Conservation (phyloP, 2,329 filamentous ascomycete genomes). For the Neofusicoccum parvum region DNA sequence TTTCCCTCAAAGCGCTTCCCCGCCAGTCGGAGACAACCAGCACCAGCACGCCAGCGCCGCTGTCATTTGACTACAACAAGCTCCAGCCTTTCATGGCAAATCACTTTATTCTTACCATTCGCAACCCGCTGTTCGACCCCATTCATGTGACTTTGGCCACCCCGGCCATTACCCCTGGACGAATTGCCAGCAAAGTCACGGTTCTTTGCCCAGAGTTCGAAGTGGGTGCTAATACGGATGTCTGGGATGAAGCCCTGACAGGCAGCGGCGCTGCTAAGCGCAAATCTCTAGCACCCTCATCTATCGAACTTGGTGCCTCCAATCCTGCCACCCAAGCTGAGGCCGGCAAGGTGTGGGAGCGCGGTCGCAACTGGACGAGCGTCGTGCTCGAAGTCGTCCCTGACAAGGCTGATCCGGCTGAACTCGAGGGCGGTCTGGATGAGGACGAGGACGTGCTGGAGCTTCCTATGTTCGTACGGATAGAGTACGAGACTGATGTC, state of each 20-base stretch:
- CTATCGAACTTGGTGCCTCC: conserved; percentile 1
- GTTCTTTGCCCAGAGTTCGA: conserved; percentile 94
- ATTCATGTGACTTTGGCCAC: conserved; percentile 88
- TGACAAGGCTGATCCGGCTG: conserved; percentile 32
- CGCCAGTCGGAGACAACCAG: conserved; percentile 30
- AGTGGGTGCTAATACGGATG: conserved; percentile 89
- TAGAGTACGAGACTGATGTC: conserved; percentile 82
- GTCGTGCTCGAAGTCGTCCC: conserved; percentile 90
- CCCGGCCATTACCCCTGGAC: conserved; percentile 52
- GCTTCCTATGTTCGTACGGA: conserved; percentile 89
- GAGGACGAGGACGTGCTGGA: conserved; percentile 72
- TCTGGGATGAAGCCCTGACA: conserved; percentile 86
- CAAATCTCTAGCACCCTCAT: conserved; percentile 16
- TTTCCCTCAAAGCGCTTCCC: conserved; percentile 69
- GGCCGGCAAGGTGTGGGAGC: conserved; percentile 94
- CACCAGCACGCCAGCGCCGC: conserved; percentile 30
- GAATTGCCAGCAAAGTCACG: conserved; percentile 67
- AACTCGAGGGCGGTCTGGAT: conserved; percentile 42
- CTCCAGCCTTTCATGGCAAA: conserved; percentile 55
- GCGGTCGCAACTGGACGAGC: conserved; percentile 90
- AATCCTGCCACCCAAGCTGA: conserved; percentile 59
- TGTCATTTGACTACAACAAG: conserved; percentile 48
- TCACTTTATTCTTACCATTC: conserved; percentile 87
- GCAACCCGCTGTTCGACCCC: conserved; percentile 90
- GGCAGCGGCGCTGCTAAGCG: conserved; percentile 21